phyloP scores from a whole-genome alignment of 2,329 filamentous ascomycete species.

The Aspergillus proliferans region DNA sequence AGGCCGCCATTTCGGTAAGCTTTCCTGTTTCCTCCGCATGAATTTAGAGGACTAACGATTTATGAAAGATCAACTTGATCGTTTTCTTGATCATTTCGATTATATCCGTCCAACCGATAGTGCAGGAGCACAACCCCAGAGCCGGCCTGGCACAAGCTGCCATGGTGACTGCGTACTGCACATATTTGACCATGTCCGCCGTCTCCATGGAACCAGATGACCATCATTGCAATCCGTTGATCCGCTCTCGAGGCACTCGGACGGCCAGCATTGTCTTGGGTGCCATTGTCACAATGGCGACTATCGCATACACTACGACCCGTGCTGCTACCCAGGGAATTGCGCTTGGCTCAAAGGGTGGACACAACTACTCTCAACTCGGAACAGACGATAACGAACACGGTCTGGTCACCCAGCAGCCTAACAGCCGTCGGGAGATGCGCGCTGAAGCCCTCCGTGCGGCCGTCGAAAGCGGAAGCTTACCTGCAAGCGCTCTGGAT shows the following conservation, averaged over 20 bases:
- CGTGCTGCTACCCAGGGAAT: slow-evolving; percentile 83
- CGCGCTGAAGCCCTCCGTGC: slow-evolving; percentile 82
- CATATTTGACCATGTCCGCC: slow-evolving; percentile 94
- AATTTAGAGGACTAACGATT: neutral
- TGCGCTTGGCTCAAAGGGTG: slow-evolving; percentile 47
- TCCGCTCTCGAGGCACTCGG: slow-evolving; percentile 75
- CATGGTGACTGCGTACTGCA: slow-evolving; percentile 97
- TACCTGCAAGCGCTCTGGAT: slow-evolving; percentile 83
- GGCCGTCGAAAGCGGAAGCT: slow-evolving; percentile 83
- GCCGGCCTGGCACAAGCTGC: slow-evolving; percentile 94
- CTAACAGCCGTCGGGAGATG: slow-evolving; percentile 76
- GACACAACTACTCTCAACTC: slow-evolving; percentile 50
- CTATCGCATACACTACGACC: slow-evolving; percentile 95
- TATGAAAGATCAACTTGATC: slow-evolving; percentile 65
- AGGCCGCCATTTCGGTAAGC: slow-evolving; percentile 75
- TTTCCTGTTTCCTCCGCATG: slow-evolving; percentile 1
- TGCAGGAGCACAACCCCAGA: slow-evolving; percentile 88
- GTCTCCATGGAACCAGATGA: slow-evolving; percentile 98
- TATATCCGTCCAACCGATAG: slow-evolving; percentile 79
- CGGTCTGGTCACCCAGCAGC: slow-evolving; percentile 81
- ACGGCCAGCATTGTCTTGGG: slow-evolving; percentile 88
- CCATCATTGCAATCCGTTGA: slow-evolving; percentile 85
- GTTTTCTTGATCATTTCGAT: slow-evolving; percentile 73
- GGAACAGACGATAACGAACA: slow-evolving; percentile 73
- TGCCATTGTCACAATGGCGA: slow-evolving; percentile 92